Evolutionary conservation across 441 rosid genomes (phyloP), one percentile per base, ranked within the genome.

Genomic region (Populus hybrid): DNA sequence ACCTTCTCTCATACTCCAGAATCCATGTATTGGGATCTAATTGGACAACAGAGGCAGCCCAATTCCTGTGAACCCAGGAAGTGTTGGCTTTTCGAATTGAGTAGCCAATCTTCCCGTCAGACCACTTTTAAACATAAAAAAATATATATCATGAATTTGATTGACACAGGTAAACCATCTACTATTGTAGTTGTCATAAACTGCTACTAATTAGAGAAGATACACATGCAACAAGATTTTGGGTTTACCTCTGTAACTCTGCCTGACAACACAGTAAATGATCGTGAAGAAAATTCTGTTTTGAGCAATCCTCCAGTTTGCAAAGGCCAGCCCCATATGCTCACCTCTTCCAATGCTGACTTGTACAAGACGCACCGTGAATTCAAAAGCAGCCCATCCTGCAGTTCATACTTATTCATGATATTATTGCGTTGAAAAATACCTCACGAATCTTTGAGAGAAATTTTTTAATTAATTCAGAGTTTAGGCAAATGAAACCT

Each of bases 311-410:
- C 97, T 1, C 93, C 90, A 0, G 95, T 89, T 69, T 91, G 97
- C 82, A 95, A 79, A 78, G 99, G 98, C 98, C 99, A 95, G 24
- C 97, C 98, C 99, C 99, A 92, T 42, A 94, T 79, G 79, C 89
- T 87, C 28, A 95, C 90, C 74, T 94, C 97, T 85, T 94, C 99
- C 23, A 71, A 70, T 30, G 79, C 64, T 2, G 99, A 91, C 77
- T 89, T 92, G 74, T 88, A 94, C 81, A 95, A 67, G 18, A 86
- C 79, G 76, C 99, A 95, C 71, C 82, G 82, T 5, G 94, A 94
- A 69, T 79, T 84, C 88, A 91, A 81, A 35, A 88, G 79, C 53
- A 79, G 38, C 77, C 88, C 91, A 83, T 86, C 89, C 96, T 92
- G 71, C 81, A 57, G 23, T 42, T 30, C 42, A n/a, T 69, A 75